A percentile compares a stretch with the other conserved stretches of the same genome.
phyloP scores from a whole-genome alignment of 768 basidiomycete genomes.

The Trametes cinnabarina region DNA sequence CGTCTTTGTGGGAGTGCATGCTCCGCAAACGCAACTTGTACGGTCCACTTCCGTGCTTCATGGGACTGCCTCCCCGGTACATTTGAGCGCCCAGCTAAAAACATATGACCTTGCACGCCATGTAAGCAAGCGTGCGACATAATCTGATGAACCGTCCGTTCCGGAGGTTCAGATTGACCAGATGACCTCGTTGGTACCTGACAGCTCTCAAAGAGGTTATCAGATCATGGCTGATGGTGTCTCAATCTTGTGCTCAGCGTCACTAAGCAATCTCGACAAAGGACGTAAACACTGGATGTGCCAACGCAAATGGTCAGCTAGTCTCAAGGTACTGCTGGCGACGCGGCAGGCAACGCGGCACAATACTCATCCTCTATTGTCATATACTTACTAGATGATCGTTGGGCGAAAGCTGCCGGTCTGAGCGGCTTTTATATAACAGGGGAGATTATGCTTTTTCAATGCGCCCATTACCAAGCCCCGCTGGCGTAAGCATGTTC shows the following conservation, averaged over 20 bases:
- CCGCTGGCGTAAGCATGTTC: background rate
- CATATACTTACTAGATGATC: background rate
- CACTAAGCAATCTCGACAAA: too few relatives aligned
- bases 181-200: background rate
- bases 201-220: background rate
- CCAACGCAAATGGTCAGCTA: too few relatives aligned
- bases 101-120: conserved; percentile 14
- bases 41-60: background rate
- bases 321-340: background rate
- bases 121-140: too few relatives aligned
- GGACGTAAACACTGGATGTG: too few relatives aligned
- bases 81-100: background rate
- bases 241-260: background rate
- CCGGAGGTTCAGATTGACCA: background rate
- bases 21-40: too few relatives aligned
- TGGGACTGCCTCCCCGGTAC: background rate
- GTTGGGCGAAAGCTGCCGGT: background rate
- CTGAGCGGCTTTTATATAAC: background rate
- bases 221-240: background rate
- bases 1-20: conserved; percentile 4
- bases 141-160: background rate
- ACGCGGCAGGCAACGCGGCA: too few relatives aligned
- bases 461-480: background rate
- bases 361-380: too few relatives aligned
- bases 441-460: background rate